Base-by-base conservation (phyloP, 73 alveolate species). In the Effrenium voratum region DNA sequence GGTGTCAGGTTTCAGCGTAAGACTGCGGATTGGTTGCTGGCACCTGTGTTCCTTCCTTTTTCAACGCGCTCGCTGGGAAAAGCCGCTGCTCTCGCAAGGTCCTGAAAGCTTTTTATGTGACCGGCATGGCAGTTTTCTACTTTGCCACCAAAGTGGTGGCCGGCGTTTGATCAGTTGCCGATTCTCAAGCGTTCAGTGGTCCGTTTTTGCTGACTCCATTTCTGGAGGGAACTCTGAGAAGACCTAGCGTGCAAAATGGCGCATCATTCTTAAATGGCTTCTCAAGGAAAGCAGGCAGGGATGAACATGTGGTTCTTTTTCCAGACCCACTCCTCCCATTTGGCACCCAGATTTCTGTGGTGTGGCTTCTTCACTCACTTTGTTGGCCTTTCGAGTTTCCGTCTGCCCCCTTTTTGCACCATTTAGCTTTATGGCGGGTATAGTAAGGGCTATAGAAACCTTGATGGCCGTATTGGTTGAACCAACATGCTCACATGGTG, bases 141-240 rank as follows among this genome's bases (percentile, higher is more conserved):
- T 90, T 90, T 34, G 97, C 73, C 59, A 90, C 97, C 97, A 90
- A 90, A 43, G 97, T 90, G 59, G 68, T 90, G 97, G 60, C 97
- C 22, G 87, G 75, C 43, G 94, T 68, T 38, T 38, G 50, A 28
- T 59, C 38, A 38, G 6, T 68, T n/a, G 80, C 80, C 1, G 38
- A 0, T 15, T 15, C 76, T 49, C 36, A 16, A 60, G 72, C 16
- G 72, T 26, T 70, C 45, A 28, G 45, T 26, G 44, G 44, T 68
- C 43, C 1, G 43, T 24, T 28, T 26, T 68, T 24, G n/a, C 16
- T 8, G 82, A 70, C 28, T 6, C n/a, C n/a, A n/a, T n/a, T n/a
- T n/a, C n/a, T n/a, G n/a, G 30, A 12, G 0, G 73, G 73, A 28
- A 59, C 73, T 26, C 73, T 0, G n/a, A 8, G 72, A 26, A 15